Base-by-base conservation (phyloP, 352 stramenopile species). In the Phytophthora podocarpi region DNA sequence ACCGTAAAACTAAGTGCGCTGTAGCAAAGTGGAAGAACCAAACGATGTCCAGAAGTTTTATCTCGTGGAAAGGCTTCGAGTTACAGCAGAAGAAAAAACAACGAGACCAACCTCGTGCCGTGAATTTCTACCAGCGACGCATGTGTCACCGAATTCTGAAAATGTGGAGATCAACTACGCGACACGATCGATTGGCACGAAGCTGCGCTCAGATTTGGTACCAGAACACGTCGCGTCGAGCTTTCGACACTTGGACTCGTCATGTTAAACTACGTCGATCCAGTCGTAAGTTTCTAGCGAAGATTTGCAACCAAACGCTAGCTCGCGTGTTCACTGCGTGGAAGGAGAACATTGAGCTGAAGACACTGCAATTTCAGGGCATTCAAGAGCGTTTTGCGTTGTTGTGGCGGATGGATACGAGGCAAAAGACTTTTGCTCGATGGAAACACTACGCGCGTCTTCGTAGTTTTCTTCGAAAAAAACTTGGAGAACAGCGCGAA, bases 261-360 rank as follows among this genome's bases (percentile, higher is more conserved):
- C 34, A 58, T 10, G 30, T 54, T n/a, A 47, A 11, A 37, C 9
- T 61, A 3, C 16, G 32, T 16, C 56, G 50, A 15, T 59, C 43
- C 16, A 39, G 40, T 21, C 56, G 56, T 12, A 21, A 27, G 18
- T 39, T 63, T 20, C 9, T 67, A 8, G 34, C 13, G 0, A 67
- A 53, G 7, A 55, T 72, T 20, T 35, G 63, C 30, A 57, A 41
- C 21, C 15, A 26, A 20, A 58, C 62, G 2, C 26, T 82, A 5
- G 16, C 31, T 18, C 60, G 55, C 1, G 50, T 82, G 1, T 79
- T 87, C 32, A 71, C 71, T 16, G 53, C 76, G 13, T 89, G 76
- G 79, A 85, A 64, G 36, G 23, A 52, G 12, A 27, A 56, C 2
- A 64, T 70, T 3, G 1, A 52, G 5, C 40, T 41, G 4, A 68